phyloP scores from a whole-genome alignment of 768 basidiomycete species.

The Tubosaeta brunneosetosa region DNA sequence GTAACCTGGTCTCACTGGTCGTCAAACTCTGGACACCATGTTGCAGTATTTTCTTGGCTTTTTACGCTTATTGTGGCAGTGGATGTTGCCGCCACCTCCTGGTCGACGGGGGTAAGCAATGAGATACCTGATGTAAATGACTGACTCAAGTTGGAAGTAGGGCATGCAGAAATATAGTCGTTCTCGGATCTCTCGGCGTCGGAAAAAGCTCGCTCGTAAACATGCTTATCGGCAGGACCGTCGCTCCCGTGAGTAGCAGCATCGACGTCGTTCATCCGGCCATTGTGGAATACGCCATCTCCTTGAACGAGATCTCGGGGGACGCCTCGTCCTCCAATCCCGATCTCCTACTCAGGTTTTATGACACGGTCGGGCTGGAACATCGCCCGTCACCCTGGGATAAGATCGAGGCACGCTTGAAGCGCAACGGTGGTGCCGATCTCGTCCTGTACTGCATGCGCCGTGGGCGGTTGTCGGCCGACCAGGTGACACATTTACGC shows the following conservation, averaged over 20 bases:
- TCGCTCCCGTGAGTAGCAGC: constrained; percentile 25
- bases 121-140: not conserved
- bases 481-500: constrained; percentile 29
- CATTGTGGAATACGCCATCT: constrained; percentile 11
- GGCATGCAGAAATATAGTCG: constrained; percentile 11
- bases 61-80: not conserved
- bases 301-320: constrained; percentile 1
- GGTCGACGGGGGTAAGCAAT: constrained; percentile 8
- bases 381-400: constrained; percentile 11
- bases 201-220: constrained; percentile 42
- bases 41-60: not conserved
- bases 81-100: not conserved
- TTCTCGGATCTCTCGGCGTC: constrained; percentile 26
- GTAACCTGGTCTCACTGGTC: not conserved
- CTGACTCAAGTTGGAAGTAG: constrained; percentile 2
- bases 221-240: constrained; percentile 26
- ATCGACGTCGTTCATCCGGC: constrained; percentile 11
- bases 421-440: constrained; percentile 10
- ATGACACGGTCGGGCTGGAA: constrained; percentile 21
- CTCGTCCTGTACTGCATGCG: constrained; percentile 37
- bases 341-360: constrained; percentile 7
- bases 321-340: not conserved
- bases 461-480: constrained; percentile 31
- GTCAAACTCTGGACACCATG: not conserved
- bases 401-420: constrained; percentile 11